Evolutionary conservation across 2,329 filamentous ascomycete genomes (phyloP), one percentile per base, ranked within the genome.

Genomic region (Camillea tinctor): DNA sequence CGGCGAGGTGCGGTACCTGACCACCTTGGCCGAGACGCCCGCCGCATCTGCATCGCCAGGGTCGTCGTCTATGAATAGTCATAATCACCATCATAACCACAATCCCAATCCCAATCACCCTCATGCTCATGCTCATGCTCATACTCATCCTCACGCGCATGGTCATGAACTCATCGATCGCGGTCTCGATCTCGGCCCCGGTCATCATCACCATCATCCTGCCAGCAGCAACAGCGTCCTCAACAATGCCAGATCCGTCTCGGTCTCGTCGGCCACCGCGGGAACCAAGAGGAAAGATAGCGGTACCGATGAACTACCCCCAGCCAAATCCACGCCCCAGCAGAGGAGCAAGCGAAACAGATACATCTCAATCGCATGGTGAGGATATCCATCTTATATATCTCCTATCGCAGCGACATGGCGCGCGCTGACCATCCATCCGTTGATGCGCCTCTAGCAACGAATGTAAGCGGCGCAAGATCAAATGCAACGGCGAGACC

Each of bases 381-480:
- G 75, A 75, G 82, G 71, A 22, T 54, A 60, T 50, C 49, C 48
- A 23, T 24, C 36, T 20, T 30, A 26, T 9, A 30, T 9, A 30
- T 11, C 26, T 30, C 26, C 13, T 30, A 30, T 30, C 26, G 26
- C 26, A 7, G 3, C 26, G 26, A 30, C 26, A 9, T 30, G n/a
- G n/a, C n/a, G n/a, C n/a, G n/a, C n/a, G 26, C 26, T 30, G 26
- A 44, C 36, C 30, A 51, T 3, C 55, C 30, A 13, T 15, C 50
- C 11, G 8, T 24, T 55, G 30, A 36, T 49, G 50, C 11, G 51
- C 17, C 44, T 23, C 24, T n/a, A 89, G 88, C 67, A 91, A 90
- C 69, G 88, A 90, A 71, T 91, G 88, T 74, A 91, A 91, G 68
- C 80, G 88, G n/a, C 85, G 88, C 60, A 91, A 91, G 74, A 87